phyloP scores from a whole-genome alignment of 2,329 filamentous ascomycete genomes.

The Akanthomyces uredinophilus region DNA sequence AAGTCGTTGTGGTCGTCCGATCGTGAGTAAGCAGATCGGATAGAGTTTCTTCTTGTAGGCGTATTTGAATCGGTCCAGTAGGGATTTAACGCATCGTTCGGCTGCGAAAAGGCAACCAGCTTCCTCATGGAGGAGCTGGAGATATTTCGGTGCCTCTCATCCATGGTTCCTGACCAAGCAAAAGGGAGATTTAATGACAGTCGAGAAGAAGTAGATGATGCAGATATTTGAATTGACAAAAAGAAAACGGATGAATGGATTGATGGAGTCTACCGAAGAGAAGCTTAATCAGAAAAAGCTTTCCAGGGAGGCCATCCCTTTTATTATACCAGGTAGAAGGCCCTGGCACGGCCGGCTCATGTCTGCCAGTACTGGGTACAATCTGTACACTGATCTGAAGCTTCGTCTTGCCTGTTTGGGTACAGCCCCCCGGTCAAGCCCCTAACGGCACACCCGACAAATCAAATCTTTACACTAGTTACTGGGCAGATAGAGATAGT shows the following conservation, averaged over 20 bases:
- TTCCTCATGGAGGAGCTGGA: slow-evolving; percentile 3
- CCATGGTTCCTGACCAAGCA: slow-evolving; percentile 3
- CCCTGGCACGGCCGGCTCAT: background rate
- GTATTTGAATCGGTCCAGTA: slow-evolving; percentile 13
- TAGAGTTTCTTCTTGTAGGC: slow-evolving; percentile 8
- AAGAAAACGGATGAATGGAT: background rate
- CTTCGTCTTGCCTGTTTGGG: background rate
- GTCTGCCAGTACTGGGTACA: background rate
- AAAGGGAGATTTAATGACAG: background rate
- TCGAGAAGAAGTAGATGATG: background rate
- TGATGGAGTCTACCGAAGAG: background rate
- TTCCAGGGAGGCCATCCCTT: background rate
- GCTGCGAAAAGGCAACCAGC: background rate
- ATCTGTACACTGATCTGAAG: background rate
- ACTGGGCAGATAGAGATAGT: background rate
- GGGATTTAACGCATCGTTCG: background rate
- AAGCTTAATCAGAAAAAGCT: background rate
- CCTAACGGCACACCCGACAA: background rate
- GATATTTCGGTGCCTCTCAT: background rate
- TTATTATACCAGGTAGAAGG: background rate
- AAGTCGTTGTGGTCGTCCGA: background rate
- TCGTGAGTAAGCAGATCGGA: background rate
- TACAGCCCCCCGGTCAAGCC: background rate
- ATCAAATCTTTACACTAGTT: background rate
- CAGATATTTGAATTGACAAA: background rate